A percentile compares a stretch with the other conserved stretches of the same genome.
Conservation (phyloP, 768 basidiomycete genomes). For the Suillus lakei region DNA sequence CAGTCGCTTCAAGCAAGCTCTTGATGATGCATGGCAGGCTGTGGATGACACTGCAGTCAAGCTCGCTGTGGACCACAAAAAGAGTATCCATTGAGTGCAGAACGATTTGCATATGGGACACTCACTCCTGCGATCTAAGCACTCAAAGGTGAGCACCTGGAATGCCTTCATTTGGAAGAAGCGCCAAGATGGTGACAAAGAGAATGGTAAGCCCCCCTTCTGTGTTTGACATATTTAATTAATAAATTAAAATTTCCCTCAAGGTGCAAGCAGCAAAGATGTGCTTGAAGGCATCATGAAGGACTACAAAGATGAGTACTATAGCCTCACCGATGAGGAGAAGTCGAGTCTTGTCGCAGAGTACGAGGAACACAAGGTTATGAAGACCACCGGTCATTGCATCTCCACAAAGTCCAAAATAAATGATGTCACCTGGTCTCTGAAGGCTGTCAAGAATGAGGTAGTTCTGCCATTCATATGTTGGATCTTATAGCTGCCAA, state of each 20-base stretch:
- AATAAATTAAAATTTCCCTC: no score
- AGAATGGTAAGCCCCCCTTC: no score
- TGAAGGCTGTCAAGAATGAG: conserved; percentile 9
- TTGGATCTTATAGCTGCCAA: no score
- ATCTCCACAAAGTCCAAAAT: conserved; percentile 13
- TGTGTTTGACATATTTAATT: no score
- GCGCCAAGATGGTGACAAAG: neutral
- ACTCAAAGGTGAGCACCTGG: conserved; percentile 11
- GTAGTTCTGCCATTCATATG: no score
- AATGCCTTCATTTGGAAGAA: conserved; percentile 15
- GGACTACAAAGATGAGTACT: conserved; percentile 2
- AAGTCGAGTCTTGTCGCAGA: neutral
- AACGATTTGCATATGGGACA: conserved; percentile 13
- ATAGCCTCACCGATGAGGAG: neutral
- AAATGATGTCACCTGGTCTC: conserved; percentile 11
- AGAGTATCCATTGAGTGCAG: conserved; percentile 9
- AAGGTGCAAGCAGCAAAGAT: no score
- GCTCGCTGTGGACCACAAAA: conserved; percentile 10
- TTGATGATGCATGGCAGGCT: conserved; percentile 5
- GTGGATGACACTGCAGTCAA: neutral
- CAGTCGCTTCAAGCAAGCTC: neutral
- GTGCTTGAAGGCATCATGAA: neutral
- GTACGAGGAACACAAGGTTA: neutral
- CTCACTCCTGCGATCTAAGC: neutral
- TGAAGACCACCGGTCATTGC: neutral